Evolutionary conservation across 805 yeast species (phyloP), one percentile per base, ranked within the genome.

Genomic region (Isabelozyma gotoi): DNA sequence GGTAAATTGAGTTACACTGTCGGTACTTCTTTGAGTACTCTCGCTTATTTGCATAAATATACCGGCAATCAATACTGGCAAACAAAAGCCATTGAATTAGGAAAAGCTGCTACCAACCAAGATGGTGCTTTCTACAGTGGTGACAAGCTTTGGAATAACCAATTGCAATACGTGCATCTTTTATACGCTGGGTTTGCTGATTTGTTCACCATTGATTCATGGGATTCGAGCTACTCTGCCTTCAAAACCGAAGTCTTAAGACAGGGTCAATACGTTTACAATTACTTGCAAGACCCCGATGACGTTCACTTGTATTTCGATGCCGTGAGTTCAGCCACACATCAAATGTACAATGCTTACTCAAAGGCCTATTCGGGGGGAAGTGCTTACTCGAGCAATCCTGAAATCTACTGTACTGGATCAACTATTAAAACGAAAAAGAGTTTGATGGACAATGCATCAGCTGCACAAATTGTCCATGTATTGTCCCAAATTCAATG

Each of bases 1-100:
- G 68, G 67, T 2, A 60, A 60, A 42, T 50, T 63, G 15, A 46
- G 67, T 5, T 63, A 63, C 49, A 59, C 67, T 5, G 62, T 59
- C 8, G 68, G 67, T 0, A 43, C 49, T 29, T 56, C 58, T 7
- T 47, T 63, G 35, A 56, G 63, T 10, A 42, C 62, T 2, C 53
- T 59, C 37, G 55, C 62, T 6, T 56, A 50, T 44, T 45, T 63
- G 21, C 38, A 41, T 40, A 45, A 49, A 29, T 34, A 39, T 36
- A 47, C 51, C 7, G 43, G 43, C 7, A 48, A 54, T 39, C 16
- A 24, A 2, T 43, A 50, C 17, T 62, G 64, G 63, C 39, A 49
- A 36, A 38, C 50, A 4, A 48, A 52, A 18, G 66, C 61, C 5
- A 47, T 52, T 4, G 49, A 50, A 7, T 50, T 60, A 24, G 66